Conservation (phyloP, 2,329 filamentous ascomycete species). For the Calonectria crousiana region DNA sequence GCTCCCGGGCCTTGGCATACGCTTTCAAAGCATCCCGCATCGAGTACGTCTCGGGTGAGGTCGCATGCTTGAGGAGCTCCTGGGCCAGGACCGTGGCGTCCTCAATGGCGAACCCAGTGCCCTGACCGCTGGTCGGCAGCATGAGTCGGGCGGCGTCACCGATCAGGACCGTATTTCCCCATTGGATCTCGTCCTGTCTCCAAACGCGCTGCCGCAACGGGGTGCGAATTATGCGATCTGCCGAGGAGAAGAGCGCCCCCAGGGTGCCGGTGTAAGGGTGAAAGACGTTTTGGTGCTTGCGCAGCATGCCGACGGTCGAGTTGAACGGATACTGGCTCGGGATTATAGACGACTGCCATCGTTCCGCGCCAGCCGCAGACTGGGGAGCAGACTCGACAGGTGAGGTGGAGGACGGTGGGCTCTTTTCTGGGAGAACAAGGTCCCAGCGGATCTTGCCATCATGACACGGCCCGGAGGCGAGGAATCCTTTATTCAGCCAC, state of each 20-base stretch:
- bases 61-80: slow-evolving; percentile 29
- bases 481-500: slow-evolving; percentile 32
- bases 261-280: slow-evolving; percentile 40
- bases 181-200: slow-evolving; percentile 41
- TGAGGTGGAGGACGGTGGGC: slow-evolving; percentile 24
- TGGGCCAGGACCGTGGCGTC: slow-evolving; percentile 40
- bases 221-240: slow-evolving; percentile 42
- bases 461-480: slow-evolving; percentile 35
- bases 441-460: slow-evolving; percentile 41
- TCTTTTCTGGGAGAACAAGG: slow-evolving; percentile 37
- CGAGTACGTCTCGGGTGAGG: neutral
- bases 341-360: slow-evolving; percentile 31
- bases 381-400: neutral
- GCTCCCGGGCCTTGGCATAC: slow-evolving; percentile 33
- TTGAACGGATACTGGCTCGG: slow-evolving; percentile 28
- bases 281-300: slow-evolving; percentile 24
- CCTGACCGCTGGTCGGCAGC: slow-evolving; percentile 43
- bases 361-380: slow-evolving; percentile 8
- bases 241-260: slow-evolving; percentile 29
- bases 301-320: slow-evolving; percentile 27
- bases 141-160: slow-evolving; percentile 41
- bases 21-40: slow-evolving; percentile 32
- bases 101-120: slow-evolving; percentile 43
- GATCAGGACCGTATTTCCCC: slow-evolving; percentile 32
- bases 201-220: slow-evolving; percentile 41